Percentiles rank a stretch among this genome's conserved stretches.
phyloP scores from a whole-genome alignment of 805 yeast species.

The Huiozyma naganishii region DNA sequence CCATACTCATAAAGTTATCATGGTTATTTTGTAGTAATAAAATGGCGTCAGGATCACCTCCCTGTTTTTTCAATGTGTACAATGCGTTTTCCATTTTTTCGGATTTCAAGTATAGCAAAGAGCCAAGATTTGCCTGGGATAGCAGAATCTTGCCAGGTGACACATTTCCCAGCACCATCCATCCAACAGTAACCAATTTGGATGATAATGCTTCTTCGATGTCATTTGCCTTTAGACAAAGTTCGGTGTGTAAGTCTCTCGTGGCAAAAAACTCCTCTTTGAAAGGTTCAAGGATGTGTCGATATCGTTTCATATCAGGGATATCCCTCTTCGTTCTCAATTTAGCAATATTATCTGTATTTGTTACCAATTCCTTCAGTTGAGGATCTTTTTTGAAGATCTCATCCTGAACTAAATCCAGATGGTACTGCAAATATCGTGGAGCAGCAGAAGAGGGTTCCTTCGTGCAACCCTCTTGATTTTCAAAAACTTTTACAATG shows the following conservation, averaged over 20 bases:
- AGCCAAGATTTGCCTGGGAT: conserved; percentile 55
- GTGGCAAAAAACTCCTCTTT: conserved; percentile 62
- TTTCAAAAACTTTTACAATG: conserved; percentile 34
- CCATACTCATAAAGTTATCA: conserved; percentile 21
- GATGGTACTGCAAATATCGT: conserved; percentile 39
- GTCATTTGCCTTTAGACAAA: conserved; percentile 52
- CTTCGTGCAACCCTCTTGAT: conserved; percentile 34
- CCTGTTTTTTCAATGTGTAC: neutral
- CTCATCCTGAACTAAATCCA: conserved; percentile 51
- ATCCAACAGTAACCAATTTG: conserved; percentile 47
- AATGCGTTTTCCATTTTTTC: conserved; percentile 43
- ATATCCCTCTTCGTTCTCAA: neutral
- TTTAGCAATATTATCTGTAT: neutral
- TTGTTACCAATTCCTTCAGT: conserved; percentile 25
- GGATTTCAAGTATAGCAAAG: conserved; percentile 51
- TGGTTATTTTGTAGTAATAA: conserved; percentile 10
- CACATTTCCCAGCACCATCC: conserved; percentile 56
- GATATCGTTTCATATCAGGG: conserved; percentile 18
- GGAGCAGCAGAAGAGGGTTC: conserved; percentile 25
- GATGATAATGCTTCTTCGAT: conserved; percentile 44
- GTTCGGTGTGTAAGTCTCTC: conserved; percentile 58
- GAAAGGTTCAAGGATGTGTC: conserved; percentile 52
- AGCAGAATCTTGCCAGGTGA: conserved; percentile 47
- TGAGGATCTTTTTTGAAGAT: conserved; percentile 2
- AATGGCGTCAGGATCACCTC: neutral